A percentile compares a stretch with the other conserved stretches of the same genome.
Conservation (phyloP, 192 early-diverging fungal species). For the Spizellomyces sp. region DNA sequence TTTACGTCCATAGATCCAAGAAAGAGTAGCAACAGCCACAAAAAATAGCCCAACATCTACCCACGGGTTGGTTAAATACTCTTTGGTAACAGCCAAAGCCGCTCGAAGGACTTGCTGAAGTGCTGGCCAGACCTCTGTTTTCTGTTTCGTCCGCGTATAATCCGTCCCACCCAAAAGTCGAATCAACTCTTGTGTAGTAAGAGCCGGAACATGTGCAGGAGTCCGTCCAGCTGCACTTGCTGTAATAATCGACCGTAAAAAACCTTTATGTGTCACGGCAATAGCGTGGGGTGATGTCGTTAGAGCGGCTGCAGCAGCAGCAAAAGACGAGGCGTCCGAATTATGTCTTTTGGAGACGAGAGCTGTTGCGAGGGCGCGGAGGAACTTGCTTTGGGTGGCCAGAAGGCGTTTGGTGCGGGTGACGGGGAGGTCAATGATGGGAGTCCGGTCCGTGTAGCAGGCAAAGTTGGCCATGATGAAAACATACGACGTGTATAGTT, state of each 20-base stretch:
- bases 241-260: slow-evolving; percentile 15
- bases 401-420: slow-evolving; percentile 11
- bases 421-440: neutral
- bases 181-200: neutral
- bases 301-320: neutral
- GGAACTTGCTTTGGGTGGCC: slow-evolving; percentile 5
- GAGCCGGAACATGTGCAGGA: neutral
- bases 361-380: slow-evolving; percentile 20
- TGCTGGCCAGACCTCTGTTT: neutral
- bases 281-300: neutral
- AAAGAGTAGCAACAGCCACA: slow-evolving; percentile 12
- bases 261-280: slow-evolving; percentile 15
- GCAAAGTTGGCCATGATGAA: neutral
- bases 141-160: neutral
- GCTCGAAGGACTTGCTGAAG: slow-evolving; percentile 6
- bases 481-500: too few relatives aligned
- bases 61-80: slow-evolving; percentile 21
- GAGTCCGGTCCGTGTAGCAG: neutral
- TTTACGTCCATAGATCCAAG: slow-evolving; percentile 14
- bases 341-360: slow-evolving; percentile 8
- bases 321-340: neutral
- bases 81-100: slow-evolving; percentile 14
- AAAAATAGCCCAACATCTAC: slow-evolving; percentile 14
- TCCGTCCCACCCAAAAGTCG: neutral
- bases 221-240: slow-evolving; percentile 3